These are phyloP conservation scores for Populus hybrid DNA, from an alignment of 441 rosid species.

Conservation along the genomic window DNA sequence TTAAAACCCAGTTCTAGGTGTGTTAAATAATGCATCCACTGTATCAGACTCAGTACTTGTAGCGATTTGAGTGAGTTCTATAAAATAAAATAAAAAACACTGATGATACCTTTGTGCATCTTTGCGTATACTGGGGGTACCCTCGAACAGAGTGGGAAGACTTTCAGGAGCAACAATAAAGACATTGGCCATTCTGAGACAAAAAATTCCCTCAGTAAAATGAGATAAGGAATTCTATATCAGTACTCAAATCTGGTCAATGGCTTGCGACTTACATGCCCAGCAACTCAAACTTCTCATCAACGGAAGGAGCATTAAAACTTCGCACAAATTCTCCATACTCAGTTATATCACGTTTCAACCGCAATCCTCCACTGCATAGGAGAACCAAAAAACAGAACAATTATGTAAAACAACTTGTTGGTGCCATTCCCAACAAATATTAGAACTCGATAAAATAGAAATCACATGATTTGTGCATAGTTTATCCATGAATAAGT, in stretches of 20 bases:
- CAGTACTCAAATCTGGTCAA: background rate
- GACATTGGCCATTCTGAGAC: constrained; percentile 82
- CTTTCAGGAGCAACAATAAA: constrained; percentile 98
- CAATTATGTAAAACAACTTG: constrained; percentile 11
- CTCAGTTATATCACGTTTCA: constrained; percentile 95
- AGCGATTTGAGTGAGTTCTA: background rate
- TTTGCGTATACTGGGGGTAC: constrained; percentile 86
- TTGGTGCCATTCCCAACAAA: background rate
- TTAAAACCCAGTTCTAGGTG: background rate
- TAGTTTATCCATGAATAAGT: background rate
- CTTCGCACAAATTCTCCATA: constrained; percentile 85
- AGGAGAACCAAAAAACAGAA: constrained; percentile 1
- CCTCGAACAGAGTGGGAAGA: constrained; percentile 86
- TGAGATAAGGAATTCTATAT: background rate
- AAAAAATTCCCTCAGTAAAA: constrained; percentile 18
- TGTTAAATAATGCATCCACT: background rate
- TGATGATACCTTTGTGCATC: constrained; percentile 78
- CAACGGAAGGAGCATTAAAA: constrained; percentile 87
- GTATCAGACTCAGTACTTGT: background rate
- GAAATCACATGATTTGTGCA: background rate
- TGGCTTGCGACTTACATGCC: constrained; percentile 64
- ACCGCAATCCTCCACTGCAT: constrained; percentile 90
- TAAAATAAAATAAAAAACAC: background rate
- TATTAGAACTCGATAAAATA: background rate
- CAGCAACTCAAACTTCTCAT: constrained; percentile 92